Evolutionary conservation across 805 yeast species (phyloP), one percentile per base, ranked within the genome.

Genomic region (Cephaloascus albidus): DNA sequence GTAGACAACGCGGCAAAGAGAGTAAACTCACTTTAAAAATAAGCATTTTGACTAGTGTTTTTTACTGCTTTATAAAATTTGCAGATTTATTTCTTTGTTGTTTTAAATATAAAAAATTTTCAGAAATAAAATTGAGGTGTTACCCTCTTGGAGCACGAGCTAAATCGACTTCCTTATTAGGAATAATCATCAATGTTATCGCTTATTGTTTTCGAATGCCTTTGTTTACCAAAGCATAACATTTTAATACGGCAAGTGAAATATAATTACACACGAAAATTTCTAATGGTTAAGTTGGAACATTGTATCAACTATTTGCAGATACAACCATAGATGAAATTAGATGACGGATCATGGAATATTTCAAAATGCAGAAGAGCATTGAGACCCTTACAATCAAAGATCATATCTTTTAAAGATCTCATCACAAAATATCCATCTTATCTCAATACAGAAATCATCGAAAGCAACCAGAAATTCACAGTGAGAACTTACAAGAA

Each of bases 361-460:
- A 41, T 49, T 14, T 39, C 58, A 15, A 52, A 55, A 36, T 61
- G 63, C 47, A 61, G 60, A 43, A 47, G 69, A 33, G 44, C 58
- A 2, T 52, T 57, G 6, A 53, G 71, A 14, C 71, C 71, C 18
- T 49, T 65, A 16, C 42, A 61, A 3, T 48, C 67, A 20, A 62
- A 61, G 41, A 51, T 63, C 33, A 68, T 63, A 43, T 43, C 51
- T 3, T 52, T 65, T 32, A 57, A 60, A 19, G 61, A 60, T 35
- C 37, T 51, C 16, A 47, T 46, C 33, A 37, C 43, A 6, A 58
- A 61, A 41, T 50, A 53, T 38, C 65, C 69, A 3, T 40, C 45
- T 3, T 40, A 51, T 17, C 32, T 49, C 5, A 49, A 44, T 10
- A 40, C 50, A n/a, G 37, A 18, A 35, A 20, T 18, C 8, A 15